Percentiles rank a stretch among this genome's conserved stretches.
Conservation (phyloP, 2,329 filamentous ascomycete genomes). For the Neonectria ditissima region DNA sequence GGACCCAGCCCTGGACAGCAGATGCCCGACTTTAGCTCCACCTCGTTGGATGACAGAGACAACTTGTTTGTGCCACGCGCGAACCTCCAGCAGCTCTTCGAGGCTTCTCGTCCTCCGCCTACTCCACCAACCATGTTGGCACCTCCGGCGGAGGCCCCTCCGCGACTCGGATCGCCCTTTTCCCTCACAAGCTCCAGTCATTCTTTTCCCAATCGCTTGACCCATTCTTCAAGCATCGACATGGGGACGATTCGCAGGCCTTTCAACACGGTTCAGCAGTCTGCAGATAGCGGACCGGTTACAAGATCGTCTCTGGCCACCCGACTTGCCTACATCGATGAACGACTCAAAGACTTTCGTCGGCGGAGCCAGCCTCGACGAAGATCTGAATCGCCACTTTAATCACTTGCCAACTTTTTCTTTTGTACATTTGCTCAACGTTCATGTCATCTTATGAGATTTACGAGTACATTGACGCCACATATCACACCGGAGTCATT, state of each 20-base stretch:
- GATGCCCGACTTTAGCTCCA: constrained; percentile 51
- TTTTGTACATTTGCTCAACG: constrained; percentile 36
- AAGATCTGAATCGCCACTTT: constrained; percentile 64
- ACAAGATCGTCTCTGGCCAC: constrained; percentile 60
- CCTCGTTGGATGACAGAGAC: constrained; percentile 48
- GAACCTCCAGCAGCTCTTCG: constrained; percentile 57
- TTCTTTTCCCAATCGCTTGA: constrained; percentile 71
- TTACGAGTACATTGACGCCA: constrained; percentile 42
- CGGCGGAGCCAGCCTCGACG: constrained; percentile 55
- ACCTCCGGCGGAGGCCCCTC: constrained; percentile 53
- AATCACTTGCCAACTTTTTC: constrained; percentile 40
- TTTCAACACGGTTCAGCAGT: constrained; percentile 69
- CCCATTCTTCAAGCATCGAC: constrained; percentile 60
- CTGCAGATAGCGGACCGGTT: constrained; percentile 50
- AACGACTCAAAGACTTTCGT: constrained; percentile 67
- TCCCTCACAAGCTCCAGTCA: constrained; percentile 62
- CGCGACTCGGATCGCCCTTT: constrained; percentile 71
- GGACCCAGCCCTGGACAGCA: constrained; percentile 34
- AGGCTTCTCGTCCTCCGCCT: constrained; percentile 42
- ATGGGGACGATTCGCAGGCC: constrained; percentile 60
- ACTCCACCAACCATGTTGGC: constrained; percentile 35
- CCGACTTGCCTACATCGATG: constrained; percentile 69
- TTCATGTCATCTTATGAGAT: constrained; percentile 41
- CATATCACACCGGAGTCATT: constrained; percentile 29
- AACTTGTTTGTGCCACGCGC: constrained; percentile 56